Percentiles rank a stretch among this genome's conserved stretches.
These are phyloP conservation scores for Tremella mesenterica DNA, from an alignment of 768 basidiomycete genomes.

Conservation along the genomic window DNA sequence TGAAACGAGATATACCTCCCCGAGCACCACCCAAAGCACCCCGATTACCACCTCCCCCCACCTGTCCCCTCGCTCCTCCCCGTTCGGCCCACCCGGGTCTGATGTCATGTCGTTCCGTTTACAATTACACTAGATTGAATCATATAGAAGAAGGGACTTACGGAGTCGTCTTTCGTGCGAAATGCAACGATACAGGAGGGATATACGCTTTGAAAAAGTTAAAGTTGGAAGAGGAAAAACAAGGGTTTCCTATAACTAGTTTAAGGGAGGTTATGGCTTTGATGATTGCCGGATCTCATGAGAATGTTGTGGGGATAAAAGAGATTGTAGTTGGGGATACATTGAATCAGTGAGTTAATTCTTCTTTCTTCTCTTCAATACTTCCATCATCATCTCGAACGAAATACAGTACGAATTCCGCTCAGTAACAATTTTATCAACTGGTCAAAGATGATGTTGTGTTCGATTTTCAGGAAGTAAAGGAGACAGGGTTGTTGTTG, in stretches of 20 bases:
- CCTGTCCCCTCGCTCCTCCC: slow-evolving; percentile 49
- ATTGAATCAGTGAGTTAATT: slow-evolving; percentile 83
- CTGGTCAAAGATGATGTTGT: slow-evolving; percentile 1
- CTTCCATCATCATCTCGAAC: not conserved
- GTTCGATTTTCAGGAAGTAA: no score
- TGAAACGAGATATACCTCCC: not conserved
- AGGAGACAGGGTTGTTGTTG: no score
- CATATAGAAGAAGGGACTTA: slow-evolving; percentile 99
- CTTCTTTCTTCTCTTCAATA: not conserved
- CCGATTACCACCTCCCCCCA: slow-evolving; percentile 1
- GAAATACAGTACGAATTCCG: not conserved
- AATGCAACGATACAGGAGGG: slow-evolving; percentile 86
- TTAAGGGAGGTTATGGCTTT: slow-evolving; percentile 91
- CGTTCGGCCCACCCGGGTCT: slow-evolving; percentile 70
- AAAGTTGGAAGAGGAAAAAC: slow-evolving; percentile 96
- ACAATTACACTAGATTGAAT: slow-evolving; percentile 85
- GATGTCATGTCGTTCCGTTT: slow-evolving; percentile 80
- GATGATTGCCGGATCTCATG: slow-evolving; percentile 76
- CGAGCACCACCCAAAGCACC: not conserved
- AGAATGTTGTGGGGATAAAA: slow-evolving; percentile 92
- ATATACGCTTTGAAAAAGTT: slow-evolving; percentile 96
- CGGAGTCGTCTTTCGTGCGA: slow-evolving; percentile 92
- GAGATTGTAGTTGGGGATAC: slow-evolving; percentile 99
- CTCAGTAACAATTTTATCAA: not conserved
- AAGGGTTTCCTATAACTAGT: slow-evolving; percentile 96